Evolutionary conservation across 2,329 filamentous ascomycete genomes (phyloP).

Genomic region (Aspergillus jensenii): DNA sequence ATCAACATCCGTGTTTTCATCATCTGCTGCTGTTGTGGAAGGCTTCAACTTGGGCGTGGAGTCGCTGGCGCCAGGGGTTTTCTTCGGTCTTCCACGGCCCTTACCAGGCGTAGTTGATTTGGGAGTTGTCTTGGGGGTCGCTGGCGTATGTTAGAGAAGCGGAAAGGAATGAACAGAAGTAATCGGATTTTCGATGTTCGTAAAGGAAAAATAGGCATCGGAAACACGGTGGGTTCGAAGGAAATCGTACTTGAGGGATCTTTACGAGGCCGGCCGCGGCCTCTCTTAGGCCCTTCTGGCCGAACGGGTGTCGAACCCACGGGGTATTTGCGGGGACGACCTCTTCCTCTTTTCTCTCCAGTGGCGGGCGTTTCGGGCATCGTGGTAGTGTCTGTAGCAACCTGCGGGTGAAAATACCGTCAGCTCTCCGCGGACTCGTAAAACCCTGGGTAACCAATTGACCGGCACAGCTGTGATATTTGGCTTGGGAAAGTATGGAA

Average conservation of each 20-base stretch:
- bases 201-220: neutral
- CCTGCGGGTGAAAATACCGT: slow-evolving; percentile 11
- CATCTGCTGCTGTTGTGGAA: slow-evolving; percentile 6
- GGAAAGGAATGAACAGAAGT: neutral
- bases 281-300: slow-evolving; percentile 30
- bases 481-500: neutral
- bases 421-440: neutral
- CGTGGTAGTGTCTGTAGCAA: slow-evolving; percentile 4
- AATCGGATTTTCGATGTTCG: neutral
- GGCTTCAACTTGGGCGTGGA: slow-evolving; percentile 18
- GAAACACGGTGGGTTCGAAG: neutral
- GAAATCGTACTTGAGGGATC: slow-evolving; percentile 16
- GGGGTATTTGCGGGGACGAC: slow-evolving; percentile 35
- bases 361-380: slow-evolving; percentile 19
- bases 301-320: slow-evolving; percentile 23
- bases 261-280: slow-evolving; percentile 35
- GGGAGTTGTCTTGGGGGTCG: slow-evolving; percentile 5
- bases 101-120: slow-evolving; percentile 20
- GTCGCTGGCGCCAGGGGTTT: slow-evolving; percentile 17
- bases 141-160: slow-evolving; percentile 9
- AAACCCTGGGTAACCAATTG: neutral
- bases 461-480: neutral
- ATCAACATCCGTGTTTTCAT: slow-evolving; percentile 17
- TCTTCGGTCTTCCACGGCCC: slow-evolving; percentile 26
- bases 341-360: slow-evolving; percentile 33